phyloP scores from a whole-genome alignment of 441 rosid genomes.

The Croton laevigatus region DNA sequence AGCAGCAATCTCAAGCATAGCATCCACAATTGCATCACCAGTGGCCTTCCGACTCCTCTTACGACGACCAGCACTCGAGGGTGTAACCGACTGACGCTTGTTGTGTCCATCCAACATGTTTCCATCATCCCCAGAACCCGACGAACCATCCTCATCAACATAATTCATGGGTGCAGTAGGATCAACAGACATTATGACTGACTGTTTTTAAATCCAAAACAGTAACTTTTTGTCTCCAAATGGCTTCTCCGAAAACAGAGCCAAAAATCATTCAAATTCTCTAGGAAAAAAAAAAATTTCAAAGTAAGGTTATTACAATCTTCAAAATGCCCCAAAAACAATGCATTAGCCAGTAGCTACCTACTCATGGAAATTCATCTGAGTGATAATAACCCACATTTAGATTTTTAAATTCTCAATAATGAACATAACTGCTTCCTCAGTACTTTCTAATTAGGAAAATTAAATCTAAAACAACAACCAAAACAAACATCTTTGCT shows the following conservation, averaged over 20 bases:
- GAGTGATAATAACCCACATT: background rate
- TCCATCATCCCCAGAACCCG: conserved; percentile 56
- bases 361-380: background rate
- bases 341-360: background rate
- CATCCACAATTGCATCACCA: conserved; percentile 87
- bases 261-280: conserved; percentile 12
- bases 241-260: conserved; percentile 20
- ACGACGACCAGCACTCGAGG: conserved; percentile 51
- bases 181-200: conserved; percentile 24
- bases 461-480: background rate
- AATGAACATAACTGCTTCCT: background rate
- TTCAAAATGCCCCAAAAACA: background rate
- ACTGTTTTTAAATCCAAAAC: conserved; percentile 16
- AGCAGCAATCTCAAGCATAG: conserved; percentile 85
- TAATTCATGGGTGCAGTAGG: conserved; percentile 38
- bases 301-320: background rate
- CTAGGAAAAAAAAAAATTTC: conserved; percentile 7
- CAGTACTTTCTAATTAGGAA: background rate
- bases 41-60: conserved; percentile 74
- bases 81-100: conserved; percentile 42
- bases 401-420: background rate
- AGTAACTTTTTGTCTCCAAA: conserved; percentile 16
- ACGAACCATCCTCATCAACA: conserved; percentile 51
- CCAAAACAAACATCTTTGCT: background rate
- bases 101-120: conserved; percentile 54